phyloP scores from a whole-genome alignment of 139 green algal genomes.

The Chlorella sp. region DNA sequence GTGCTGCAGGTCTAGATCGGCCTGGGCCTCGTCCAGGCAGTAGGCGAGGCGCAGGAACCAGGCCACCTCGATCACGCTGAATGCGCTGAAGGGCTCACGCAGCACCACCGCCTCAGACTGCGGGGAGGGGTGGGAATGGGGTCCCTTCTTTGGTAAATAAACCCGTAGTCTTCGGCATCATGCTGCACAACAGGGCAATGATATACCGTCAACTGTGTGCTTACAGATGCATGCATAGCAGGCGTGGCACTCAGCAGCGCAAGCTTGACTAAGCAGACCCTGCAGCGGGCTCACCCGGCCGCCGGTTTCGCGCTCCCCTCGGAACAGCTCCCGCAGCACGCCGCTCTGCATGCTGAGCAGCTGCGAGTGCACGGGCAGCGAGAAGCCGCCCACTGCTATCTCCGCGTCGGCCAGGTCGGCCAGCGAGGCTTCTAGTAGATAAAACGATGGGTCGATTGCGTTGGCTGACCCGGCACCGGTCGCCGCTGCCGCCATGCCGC shows the following conservation, averaged over 20 bases:
- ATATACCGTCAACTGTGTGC: too few relatives aligned
- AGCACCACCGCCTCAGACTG: neutral
- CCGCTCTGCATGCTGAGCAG: slow-evolving; percentile 10
- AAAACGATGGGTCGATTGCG: neutral
- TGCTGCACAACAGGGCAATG: too few relatives aligned
- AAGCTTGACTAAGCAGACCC: too few relatives aligned
- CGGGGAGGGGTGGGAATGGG: neutral
- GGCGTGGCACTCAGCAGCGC: too few relatives aligned
- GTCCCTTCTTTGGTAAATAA: neutral
- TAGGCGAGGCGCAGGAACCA: slow-evolving; percentile 2
- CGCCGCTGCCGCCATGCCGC: too few relatives aligned
- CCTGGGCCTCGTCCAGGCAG: neutral
- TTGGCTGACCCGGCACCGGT: too few relatives aligned
- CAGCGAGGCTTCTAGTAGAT: neutral
- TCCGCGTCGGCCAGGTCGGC: neutral
- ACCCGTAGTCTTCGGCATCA: too few relatives aligned
- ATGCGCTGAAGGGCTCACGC: neutral
- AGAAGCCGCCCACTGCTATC: neutral
- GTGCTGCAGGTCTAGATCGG: neutral
- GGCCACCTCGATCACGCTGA: neutral
- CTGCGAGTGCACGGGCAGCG: neutral
- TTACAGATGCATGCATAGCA: too few relatives aligned
- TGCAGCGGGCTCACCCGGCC: neutral
- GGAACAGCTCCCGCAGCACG: neutral
- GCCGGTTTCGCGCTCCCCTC: neutral